phyloP scores from a whole-genome alignment of 2,329 filamentous ascomycete genomes.

The Colletotrichum phormii region DNA sequence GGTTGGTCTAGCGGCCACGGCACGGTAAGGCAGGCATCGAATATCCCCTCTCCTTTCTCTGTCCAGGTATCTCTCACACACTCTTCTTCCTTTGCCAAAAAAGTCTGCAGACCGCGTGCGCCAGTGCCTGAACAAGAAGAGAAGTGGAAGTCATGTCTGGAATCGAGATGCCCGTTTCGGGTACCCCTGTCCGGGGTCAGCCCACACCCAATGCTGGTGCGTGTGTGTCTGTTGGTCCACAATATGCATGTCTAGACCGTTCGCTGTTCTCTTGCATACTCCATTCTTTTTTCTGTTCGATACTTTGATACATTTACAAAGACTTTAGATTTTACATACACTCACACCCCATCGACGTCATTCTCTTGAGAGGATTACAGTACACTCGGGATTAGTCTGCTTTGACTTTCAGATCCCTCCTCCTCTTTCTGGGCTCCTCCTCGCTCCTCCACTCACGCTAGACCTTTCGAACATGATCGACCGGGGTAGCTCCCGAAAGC shows the following conservation, averaged over 20 bases:
- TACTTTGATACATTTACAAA: too few species aligned
- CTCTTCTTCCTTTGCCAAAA: too few species aligned
- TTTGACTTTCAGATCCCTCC: slow-evolving; percentile 4
- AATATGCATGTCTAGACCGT: slow-evolving; percentile 24
- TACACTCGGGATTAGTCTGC: background rate
- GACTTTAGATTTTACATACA: background rate
- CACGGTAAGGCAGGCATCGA: too few species aligned
- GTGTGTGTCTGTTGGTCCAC: slow-evolving; percentile 10
- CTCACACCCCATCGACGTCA: slow-evolving; percentile 17
- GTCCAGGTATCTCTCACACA: background rate
- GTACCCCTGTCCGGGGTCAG: slow-evolving; percentile 24
- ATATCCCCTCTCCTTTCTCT: background rate
- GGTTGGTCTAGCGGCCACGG: too few species aligned
- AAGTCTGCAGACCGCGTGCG: too few species aligned
- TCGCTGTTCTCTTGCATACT: slow-evolving; percentile 7
- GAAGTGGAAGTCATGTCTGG: background rate
- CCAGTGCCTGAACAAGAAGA: background rate
- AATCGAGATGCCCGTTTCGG: slow-evolving; percentile 36
- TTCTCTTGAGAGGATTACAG: background rate
- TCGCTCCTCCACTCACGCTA: too few species aligned
- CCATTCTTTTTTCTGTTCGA: background rate
- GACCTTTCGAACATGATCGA: background rate
- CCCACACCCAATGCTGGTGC: slow-evolving; percentile 1
- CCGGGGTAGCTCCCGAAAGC: slow-evolving; percentile 1
- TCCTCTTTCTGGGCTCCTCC: too few species aligned